phyloP scores from a whole-genome alignment of 345 rosid species.

The Eucalyptus marginata region DNA sequence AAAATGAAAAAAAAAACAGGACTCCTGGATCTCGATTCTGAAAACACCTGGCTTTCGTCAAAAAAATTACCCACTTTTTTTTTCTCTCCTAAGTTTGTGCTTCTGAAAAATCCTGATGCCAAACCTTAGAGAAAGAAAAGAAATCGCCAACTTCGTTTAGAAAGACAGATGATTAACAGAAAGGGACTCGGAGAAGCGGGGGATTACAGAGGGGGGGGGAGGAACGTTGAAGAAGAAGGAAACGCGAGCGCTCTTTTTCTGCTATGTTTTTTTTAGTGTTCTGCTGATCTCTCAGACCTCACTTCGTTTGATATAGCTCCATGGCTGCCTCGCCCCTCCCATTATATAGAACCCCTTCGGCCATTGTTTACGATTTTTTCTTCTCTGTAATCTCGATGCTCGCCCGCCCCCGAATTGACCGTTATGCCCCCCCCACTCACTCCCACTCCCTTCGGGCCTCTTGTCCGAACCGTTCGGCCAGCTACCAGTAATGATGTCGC shows the following conservation, averaged over 20 bases:
- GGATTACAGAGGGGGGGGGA: neutral
- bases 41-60: slow-evolving; percentile 55
- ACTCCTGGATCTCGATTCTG: slow-evolving; percentile 66
- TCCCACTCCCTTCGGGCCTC: too few relatives aligned
- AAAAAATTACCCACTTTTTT: neutral
- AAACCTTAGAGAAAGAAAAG: slow-evolving; percentile 24
- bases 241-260: neutral
- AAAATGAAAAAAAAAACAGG: neutral
- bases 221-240: neutral
- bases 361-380: neutral
- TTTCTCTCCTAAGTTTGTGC: neutral
- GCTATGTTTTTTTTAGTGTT: neutral
- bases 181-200: slow-evolving; percentile 65
- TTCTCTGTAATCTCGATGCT: neutral
- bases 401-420: neutral
- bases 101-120: neutral
- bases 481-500: neutral
- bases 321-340: neutral
- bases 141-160: neutral
- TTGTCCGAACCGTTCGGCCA: neutral
- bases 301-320: neutral
- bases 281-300: neutral
- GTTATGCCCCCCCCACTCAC: neutral
- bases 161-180: slow-evolving; percentile 82
- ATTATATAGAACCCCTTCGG: neutral